Evolutionary conservation across 1,284 basidiomycete genomes (phyloP), one percentile per base, ranked within the genome.

Genomic region (Peniophora sp.): DNA sequence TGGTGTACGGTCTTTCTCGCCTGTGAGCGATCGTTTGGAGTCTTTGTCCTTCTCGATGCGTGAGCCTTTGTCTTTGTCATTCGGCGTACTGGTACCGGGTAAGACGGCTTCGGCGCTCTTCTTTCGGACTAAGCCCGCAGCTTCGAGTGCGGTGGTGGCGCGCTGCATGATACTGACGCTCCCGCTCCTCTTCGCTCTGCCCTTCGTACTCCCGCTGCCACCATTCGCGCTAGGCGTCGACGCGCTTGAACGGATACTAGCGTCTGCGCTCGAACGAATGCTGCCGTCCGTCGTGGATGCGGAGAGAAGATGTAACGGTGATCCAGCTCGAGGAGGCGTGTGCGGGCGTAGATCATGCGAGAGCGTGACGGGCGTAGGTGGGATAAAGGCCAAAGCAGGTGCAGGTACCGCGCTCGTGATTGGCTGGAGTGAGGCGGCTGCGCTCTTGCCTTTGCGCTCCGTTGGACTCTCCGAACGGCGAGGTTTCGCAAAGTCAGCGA

Each of bases 131-230:
- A 92, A 68, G 1, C 86, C 86, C 5, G 85, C 85, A 5, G 85
- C 87, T 58, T 89, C 88, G 19, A 89, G 73, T 2, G 92, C 92
- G 0, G 91, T 94, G 0, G 92, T 94, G 0, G 92, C 93, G 5
- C 93, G 81, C 59, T 96, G 93, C 73, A 97, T 88, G 65, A 97
- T 95, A 61, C 86, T 94, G 50, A 96, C 87, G 52, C 92, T 94
- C 3, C 89, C 87, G 1, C 89, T 82, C 6, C 92, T 75, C 25
- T 65, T 69, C 62, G 92, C 93, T 50, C 73, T 73, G 14, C 73
- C 71, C 57, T 81, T 87, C n/a, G n/a, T n/a, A 10, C 71, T 69
- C 0, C 70, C 68, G 22, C 66, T 63, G 16, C 61, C 55, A 22
- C 73, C 74, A 1, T 85, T 85, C 0, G 85, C 87, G 2, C 80